Evolutionary conservation across 2,329 filamentous ascomycete species (phyloP), one percentile per base, ranked within the genome.

Genomic region (Fusarium camptoceras): DNA sequence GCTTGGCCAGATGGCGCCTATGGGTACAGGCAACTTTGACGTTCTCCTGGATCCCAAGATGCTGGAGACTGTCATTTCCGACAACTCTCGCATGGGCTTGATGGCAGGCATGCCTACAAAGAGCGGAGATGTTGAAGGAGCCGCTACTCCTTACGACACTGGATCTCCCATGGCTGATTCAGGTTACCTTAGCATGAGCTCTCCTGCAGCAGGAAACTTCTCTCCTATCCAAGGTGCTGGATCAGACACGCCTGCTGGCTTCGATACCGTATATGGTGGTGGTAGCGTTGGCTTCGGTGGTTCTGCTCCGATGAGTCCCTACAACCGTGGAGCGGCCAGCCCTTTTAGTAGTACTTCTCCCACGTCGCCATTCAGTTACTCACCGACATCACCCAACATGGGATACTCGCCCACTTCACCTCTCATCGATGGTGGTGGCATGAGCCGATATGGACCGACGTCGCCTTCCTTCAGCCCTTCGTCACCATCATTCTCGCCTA

Each of bases 21-120:
- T 97, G 87, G 96, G 96, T 68, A 99, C 97, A 61, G 96, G 96
- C 70, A 94, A 97, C 81, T 95, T 99, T 76, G 94, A 99, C 71
- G 90, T 98, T 56, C 90, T 94, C 73, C 87, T 99, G 72, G 97
- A 99, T 78, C 94, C 94, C 71, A 92, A 92, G 81, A 97, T 99
- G 93, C 88, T 98, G 44, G 93, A 97, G 80, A 97, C 94, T 20
- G 94, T 97, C 76, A 94, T 97, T 63, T 94, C 93, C 51, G 94
- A 97, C 81, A 97, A 97, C 80, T 93, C 92, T 44, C 90, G 92
- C 78, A 93, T 91, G 84, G 92, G 91, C 75, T 87, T 94, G 49
- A 93, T 94, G 87, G 89, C 91, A 58, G 92, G 91, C 55, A 91
- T 95, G 81, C 90, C 91, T 16, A 86, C 91, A 72, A 94, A 94